Evolutionary conservation across 768 basidiomycete genomes (phyloP), one percentile per base, ranked within the genome.

Genomic region (Auriculariales sp.): DNA sequence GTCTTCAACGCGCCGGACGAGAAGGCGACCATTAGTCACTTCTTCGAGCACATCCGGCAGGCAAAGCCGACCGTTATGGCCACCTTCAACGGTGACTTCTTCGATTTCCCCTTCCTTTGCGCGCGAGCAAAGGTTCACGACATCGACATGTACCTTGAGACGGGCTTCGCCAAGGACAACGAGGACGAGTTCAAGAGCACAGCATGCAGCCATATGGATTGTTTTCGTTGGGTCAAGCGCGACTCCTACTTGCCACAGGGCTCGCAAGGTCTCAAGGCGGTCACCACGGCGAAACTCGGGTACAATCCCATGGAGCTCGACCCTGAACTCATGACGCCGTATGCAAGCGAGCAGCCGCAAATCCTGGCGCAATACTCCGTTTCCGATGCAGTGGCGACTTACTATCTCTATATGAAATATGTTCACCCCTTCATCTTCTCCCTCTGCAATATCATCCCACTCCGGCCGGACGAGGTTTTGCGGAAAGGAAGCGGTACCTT

Each of bases 341-440:
- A 99, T 66, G 95, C 95, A 0, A 71, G 89, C 63, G 95, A 98
- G 60, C 90, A 93, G 56, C 95, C 95, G 0, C 93, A 98, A 60
- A 65, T 79, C 1, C 78, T 99, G 15, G 94, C 95, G 0, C 89
- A 93, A 60, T 99, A 99, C 66, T 98, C 95, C 57, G 95, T 99
- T 25, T 99, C 95, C 63, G 95, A 99, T 73, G 95, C 95, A 0
- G 95, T 98, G 9, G 94, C 95, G n/a, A 99, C 95, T 1, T 98
- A 99, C 64, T 98, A 98, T 64, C 75, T 99, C 30, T 98, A 99
- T 68, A 99, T 98, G 95, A 99, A 98, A 92, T 99, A 99, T 58
- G 93, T 99, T 9, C 93, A 98, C 60, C 95, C 95, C 0, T 99
- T 99, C 74, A 89, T 99, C 54, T 99, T 99, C 69, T 98, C 95